Evolutionary conservation across 202 grass and related monocot species (phyloP), one percentile per base, ranked within the genome.

Genomic region (Bolboschoenoplectus hybrid): DNA sequence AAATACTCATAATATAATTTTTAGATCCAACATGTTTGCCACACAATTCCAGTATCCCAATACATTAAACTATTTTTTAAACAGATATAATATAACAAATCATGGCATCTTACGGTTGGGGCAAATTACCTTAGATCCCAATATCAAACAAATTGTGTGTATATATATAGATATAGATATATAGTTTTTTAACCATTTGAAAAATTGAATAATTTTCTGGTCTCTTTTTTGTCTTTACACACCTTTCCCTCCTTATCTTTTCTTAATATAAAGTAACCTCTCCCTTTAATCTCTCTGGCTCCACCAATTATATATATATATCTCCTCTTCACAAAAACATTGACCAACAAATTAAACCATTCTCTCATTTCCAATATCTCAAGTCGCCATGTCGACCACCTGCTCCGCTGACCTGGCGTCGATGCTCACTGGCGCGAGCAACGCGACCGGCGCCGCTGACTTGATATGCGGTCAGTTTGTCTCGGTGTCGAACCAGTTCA

Each of bases 341-440:
- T 41, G 60, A 20, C 41, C 14, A 60, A 19, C 26, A 26, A 26
- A 26, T 26, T 26, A 26, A 20, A n/a, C 63, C 74, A 38, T 44
- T 36, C 74, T 36, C 74, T 62, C 1, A 32, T 20, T 20, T 26
- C n/a, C 9, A 5, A 56, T 26, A 50, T 13, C 68, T 40, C 39
- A 7, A 12, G 49, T 62, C 49, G 67, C 55, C 68, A 97, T 97
- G 95, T 86, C 91, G 76, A 95, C 92, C 64, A 95, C 92, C 64
- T 91, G 88, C 85, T 85, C 91, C 74, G 86, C 89, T n/a, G 77
- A 91, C 64, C 81, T 97, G 46, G 85, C 80, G 57, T 84, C 74
- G 53, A 87, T 97, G 75, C 91, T 97, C 36, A 90, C 87, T n/a
- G 5, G 83, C 64, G 88, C 87, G 63, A 1, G 83, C 57, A 90